Base-by-base conservation (phyloP, 441 rosid genomes). In the Cnidoscolus chayamansa region DNA sequence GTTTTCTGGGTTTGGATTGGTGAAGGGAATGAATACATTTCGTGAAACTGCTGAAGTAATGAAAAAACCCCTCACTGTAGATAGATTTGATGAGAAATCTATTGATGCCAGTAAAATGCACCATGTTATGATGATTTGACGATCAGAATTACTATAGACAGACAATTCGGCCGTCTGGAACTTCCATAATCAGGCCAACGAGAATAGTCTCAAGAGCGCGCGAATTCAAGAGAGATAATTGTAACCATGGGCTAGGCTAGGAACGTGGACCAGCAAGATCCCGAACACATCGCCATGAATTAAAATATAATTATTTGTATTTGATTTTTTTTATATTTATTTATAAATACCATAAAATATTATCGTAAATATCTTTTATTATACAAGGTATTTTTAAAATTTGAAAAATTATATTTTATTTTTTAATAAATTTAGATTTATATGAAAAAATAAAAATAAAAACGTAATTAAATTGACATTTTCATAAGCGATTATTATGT, bases 1-100 rank as follows among this genome's bases (percentile, higher is more conserved):
- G 76, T 43, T 58, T 76, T 64, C 43, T 72, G 56, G 83, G 81
- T 69, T 35, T 82, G 75, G 70, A 75, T 63, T 76, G 84, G 64
- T 74, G 86, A 1, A 84, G 71, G 49, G 84, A 63, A 67, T 68
- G 84, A 7, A 74, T n/a, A 45, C 32, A 47, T 72, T 72, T 70
- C 16, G 17, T 49, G 75, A 58, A 76, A 56, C 10, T 43, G 30
- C 56, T 67, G 12, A 50, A 35, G 40, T 12, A 6, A 11, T 3
- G 43, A 66, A 63, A 43, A 2, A 70, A 58, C 0, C 2, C 12
- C 51, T 5, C 37, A 8, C 43, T 62, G 15, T 19, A 10, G 20
- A 32, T 9, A 0, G 32, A 57, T 43, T 59, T 60, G 50, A 56
- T 17, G 61, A 81, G 43, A 63, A 69, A 47, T 69, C 61, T 73